These are phyloP conservation scores for Fraxinus greggii DNA, from an alignment of 305 asterid genomes.

Conservation along the genomic window DNA sequence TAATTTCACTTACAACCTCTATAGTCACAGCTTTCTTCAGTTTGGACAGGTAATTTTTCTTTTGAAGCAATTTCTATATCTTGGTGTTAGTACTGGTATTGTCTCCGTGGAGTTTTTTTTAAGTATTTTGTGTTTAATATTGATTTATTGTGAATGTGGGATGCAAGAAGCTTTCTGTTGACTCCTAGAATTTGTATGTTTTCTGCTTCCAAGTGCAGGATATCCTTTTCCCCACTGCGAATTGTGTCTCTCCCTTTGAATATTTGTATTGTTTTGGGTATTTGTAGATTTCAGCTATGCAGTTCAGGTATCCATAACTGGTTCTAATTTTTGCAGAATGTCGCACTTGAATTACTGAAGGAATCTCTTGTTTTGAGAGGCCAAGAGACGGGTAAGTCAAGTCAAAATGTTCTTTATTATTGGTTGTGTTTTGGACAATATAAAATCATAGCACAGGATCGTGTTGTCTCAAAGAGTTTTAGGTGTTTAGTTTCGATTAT, in stretches of 20 bases:
- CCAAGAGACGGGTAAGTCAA: constrained; percentile 49
- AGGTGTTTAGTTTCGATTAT: neutral
- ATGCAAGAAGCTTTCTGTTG: neutral
- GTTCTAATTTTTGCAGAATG: constrained; percentile 62
- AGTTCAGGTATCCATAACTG: constrained; percentile 18
- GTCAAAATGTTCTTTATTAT: constrained; percentile 18
- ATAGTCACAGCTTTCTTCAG: constrained; percentile 95
- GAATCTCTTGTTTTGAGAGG: constrained; percentile 54
- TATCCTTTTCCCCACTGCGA: neutral
- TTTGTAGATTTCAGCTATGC: neutral
- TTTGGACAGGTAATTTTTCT: constrained; percentile 78
- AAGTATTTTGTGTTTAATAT: neutral
- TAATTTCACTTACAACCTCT: constrained; percentile 68
- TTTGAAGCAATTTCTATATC: neutral
- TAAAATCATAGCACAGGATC: neutral
- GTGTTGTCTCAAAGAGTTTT: neutral
- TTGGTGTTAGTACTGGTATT: neutral
- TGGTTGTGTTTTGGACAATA: constrained; percentile 9
- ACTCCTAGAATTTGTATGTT: neutral
- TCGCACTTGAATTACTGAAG: constrained; percentile 71
- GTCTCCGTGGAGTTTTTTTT: neutral
- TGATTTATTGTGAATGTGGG: constrained; percentile 8
- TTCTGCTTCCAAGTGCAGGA: neutral
- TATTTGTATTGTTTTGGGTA: constrained; percentile 3
- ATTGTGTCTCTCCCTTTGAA: neutral